A percentile compares a stretch with the other conserved stretches of the same genome.
These are phyloP conservation scores for Passalora sequoiae DNA, from an alignment of 2,329 filamentous ascomycete species.

Conservation along the genomic window DNA sequence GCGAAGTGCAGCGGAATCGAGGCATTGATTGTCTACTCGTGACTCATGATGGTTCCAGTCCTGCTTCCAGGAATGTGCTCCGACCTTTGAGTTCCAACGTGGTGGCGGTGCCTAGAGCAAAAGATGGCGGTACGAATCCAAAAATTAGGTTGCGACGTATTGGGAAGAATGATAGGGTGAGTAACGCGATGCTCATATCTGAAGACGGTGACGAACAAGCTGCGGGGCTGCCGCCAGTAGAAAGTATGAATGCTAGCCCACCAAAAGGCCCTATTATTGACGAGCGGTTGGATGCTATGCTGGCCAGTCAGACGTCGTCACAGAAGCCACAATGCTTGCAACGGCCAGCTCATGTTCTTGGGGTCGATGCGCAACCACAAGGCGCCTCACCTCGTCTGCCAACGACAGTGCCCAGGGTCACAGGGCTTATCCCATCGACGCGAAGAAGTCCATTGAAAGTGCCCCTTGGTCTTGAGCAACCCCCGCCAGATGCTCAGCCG, in stretches of 20 bases:
- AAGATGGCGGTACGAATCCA: neutral
- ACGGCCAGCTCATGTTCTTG: neutral
- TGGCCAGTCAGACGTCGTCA: constrained; percentile 14
- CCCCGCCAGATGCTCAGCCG: constrained; percentile 24
- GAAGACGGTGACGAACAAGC: constrained; percentile 28
- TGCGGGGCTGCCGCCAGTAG: constrained; percentile 9
- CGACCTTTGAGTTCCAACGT: constrained; percentile 23
- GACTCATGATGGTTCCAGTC: neutral
- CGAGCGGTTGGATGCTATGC: constrained; percentile 23
- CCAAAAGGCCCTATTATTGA: constrained; percentile 1
- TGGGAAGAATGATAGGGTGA: constrained; percentile 18
- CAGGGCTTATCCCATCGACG: constrained; percentile 6
- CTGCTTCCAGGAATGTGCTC: constrained; percentile 4
- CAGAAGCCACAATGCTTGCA: constrained; percentile 11
- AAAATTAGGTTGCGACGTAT: constrained; percentile 12
- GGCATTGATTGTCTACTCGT: too few relatives aligned
- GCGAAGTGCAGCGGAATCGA: too few relatives aligned
- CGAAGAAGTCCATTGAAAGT: constrained; percentile 2
- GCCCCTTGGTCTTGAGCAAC: constrained; percentile 11
- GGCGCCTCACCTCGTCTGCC: neutral
- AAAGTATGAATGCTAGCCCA: neutral
- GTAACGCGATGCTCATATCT: constrained; percentile 19
- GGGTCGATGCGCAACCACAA: neutral
- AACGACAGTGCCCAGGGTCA: constrained; percentile 5
- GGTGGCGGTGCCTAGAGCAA: constrained; percentile 1